These are phyloP conservation scores for Citrus cavaleriei DNA, from an alignment of 345 rosid species.

Conservation along the genomic window DNA sequence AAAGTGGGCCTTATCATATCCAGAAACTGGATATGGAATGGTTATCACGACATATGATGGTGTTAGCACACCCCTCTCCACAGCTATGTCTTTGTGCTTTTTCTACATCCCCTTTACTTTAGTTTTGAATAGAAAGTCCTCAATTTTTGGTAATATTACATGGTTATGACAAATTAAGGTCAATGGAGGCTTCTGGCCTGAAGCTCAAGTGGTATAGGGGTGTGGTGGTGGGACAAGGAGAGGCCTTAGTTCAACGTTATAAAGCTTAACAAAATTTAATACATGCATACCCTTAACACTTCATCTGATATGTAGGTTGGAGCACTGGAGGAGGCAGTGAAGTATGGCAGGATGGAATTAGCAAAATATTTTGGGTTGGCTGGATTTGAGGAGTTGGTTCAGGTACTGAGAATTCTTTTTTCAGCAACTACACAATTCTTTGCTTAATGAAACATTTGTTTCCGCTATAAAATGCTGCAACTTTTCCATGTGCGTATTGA, in stretches of 20 bases:
- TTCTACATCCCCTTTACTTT: background rate
- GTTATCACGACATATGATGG: background rate
- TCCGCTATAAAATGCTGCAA: background rate
- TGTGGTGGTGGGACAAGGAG: background rate
- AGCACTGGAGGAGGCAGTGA: constrained; percentile 72
- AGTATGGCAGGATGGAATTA: constrained; percentile 70
- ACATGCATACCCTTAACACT: background rate
- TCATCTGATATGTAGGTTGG: constrained; percentile 49
- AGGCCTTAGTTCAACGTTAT: background rate
- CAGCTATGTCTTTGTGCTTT: background rate
- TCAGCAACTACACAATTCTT: background rate
- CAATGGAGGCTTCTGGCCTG: background rate
- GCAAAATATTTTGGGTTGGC: constrained; percentile 58
- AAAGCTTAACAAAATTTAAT: background rate
- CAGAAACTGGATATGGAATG: background rate
- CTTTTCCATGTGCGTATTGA: background rate
- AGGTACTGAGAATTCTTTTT: constrained; percentile 41
- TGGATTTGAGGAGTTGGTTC: constrained; percentile 53
- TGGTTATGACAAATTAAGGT: background rate
- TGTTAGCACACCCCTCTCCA: background rate
- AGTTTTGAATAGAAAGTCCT: background rate
- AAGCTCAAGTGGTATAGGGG: background rate
- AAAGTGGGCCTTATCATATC: background rate
- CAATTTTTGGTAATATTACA: background rate
- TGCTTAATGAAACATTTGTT: background rate